A percentile compares a stretch with the other conserved stretches of the same genome.
phyloP scores from a whole-genome alignment of 257 asterid species.

The Solanum piurae region DNA sequence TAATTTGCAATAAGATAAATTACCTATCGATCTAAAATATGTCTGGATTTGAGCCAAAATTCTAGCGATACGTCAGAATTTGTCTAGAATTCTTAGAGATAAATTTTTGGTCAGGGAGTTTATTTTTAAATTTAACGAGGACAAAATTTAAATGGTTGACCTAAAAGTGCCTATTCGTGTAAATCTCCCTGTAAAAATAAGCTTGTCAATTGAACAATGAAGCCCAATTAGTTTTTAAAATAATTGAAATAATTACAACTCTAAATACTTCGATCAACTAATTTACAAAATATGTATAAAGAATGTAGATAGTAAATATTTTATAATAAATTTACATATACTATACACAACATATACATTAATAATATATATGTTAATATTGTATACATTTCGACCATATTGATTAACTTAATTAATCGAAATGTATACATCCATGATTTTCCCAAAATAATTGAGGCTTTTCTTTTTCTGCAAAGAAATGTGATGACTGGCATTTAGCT shows the following conservation, averaged over 20 bases:
- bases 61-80: not conserved
- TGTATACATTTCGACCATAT: not conserved
- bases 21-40: no score
- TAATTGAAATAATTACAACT: not conserved
- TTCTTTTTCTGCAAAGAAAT: not conserved
- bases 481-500: not conserved
- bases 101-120: no score
- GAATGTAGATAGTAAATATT: not conserved
- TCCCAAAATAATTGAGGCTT: not conserved
- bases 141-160: not conserved
- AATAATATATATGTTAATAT: not conserved
- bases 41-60: not conserved
- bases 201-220: not conserved
- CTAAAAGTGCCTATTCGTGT: not conserved
- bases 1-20: not conserved
- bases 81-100: not conserved
- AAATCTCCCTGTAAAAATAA: not conserved
- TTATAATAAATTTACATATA: not conserved
- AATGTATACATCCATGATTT: not conserved
- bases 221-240: not conserved
- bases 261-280: not conserved
- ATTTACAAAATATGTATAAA: not conserved
- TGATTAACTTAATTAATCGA: not conserved
- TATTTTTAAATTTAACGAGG: not conserved
- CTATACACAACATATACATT: not conserved